phyloP scores from a whole-genome alignment of 495 filamentous ascomycete genomes.

The Penicillium pulvis region DNA sequence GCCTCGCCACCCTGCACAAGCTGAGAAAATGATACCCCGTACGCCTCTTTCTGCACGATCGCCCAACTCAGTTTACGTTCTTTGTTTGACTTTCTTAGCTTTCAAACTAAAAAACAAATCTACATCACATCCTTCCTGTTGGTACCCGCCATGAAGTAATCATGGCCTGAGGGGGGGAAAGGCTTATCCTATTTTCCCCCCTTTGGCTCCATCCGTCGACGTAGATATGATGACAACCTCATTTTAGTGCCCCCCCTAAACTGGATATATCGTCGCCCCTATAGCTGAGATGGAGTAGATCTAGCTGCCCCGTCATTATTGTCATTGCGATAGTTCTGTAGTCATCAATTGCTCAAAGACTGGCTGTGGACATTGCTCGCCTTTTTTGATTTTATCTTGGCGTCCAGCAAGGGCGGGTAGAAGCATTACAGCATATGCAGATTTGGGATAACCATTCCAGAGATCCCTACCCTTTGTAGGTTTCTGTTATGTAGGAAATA shows the following conservation, averaged over 20 bases:
- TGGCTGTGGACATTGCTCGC: background rate
- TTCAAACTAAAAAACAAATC: conserved; percentile 2
- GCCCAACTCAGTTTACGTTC: background rate
- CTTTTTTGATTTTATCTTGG: background rate
- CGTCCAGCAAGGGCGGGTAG: conserved; percentile 27
- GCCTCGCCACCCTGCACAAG: conserved; percentile 19
- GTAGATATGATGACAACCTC: conserved; percentile 30
- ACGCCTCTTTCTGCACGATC: conserved; percentile 1
- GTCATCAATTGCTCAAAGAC: background rate
- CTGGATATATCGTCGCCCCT: background rate
- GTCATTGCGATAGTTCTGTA: background rate
- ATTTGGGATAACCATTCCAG: conserved; percentile 23
- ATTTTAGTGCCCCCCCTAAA: background rate
- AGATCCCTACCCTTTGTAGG: background rate
- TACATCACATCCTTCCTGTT: conserved; percentile 4
- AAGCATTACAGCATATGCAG: conserved; percentile 20
- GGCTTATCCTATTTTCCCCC: conserved; percentile 2
- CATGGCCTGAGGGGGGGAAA: background rate
- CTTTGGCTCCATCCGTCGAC: conserved; percentile 11
- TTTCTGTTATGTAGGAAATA: background rate
- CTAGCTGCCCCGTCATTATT: background rate
- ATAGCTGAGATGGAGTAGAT: background rate
- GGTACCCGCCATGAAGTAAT: conserved; percentile 9
- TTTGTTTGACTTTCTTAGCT: conserved; percentile 1
- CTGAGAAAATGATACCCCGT: conserved; percentile 6